Percentiles rank a stretch among this genome's conserved stretches.
These are phyloP conservation scores for Pseudonitzschia delicatissima DNA, from an alignment of 108 stramenopile genomes.

Conservation along the genomic window DNA sequence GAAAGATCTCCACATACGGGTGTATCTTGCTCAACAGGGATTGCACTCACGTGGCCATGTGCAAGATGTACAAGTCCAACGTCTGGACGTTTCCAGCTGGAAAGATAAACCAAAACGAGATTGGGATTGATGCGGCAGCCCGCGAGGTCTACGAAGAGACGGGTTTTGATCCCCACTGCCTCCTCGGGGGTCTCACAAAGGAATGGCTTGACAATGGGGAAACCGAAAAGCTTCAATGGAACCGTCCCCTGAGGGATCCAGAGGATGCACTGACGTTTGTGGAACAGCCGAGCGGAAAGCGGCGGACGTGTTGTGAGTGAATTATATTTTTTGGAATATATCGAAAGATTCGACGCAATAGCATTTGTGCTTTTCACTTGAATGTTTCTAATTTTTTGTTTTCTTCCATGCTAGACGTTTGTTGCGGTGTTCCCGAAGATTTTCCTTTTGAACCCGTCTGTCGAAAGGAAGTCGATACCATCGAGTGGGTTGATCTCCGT, in stretches of 20 bases:
- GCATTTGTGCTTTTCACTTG: background rate
- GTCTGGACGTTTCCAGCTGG: constrained; percentile 82
- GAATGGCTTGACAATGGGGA: constrained; percentile 9
- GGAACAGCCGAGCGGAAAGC: constrained; percentile 62
- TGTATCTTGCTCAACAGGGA: constrained; percentile 66
- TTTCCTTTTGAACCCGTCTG: constrained; percentile 85
- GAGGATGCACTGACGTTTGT: constrained; percentile 45
- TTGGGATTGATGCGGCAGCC: constrained; percentile 61
- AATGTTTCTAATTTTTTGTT: background rate
- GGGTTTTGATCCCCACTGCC: constrained; percentile 77
- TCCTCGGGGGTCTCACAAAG: constrained; percentile 38
- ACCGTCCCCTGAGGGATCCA: constrained; percentile 38
- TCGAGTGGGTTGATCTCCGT: constrained; percentile 47
- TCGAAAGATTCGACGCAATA: background rate
- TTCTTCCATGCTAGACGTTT: constrained; percentile 30
- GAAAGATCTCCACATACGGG: constrained; percentile 80
- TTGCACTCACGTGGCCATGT: constrained; percentile 55
- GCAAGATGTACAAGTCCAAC: constrained; percentile 65
- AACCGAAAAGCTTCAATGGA: constrained; percentile 38
- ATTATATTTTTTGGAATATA: background rate
- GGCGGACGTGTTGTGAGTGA: constrained; percentile 54
- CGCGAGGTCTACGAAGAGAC: constrained; percentile 93
- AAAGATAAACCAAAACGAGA: constrained; percentile 86
- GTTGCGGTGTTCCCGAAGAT: constrained; percentile 73
- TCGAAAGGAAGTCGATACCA: constrained; percentile 74